Percentiles rank a stretch among this genome's conserved stretches.
These are phyloP conservation scores for Diphasiastrum complanatum DNA, from an alignment of 83 land plant species.

Conservation along the genomic window DNA sequence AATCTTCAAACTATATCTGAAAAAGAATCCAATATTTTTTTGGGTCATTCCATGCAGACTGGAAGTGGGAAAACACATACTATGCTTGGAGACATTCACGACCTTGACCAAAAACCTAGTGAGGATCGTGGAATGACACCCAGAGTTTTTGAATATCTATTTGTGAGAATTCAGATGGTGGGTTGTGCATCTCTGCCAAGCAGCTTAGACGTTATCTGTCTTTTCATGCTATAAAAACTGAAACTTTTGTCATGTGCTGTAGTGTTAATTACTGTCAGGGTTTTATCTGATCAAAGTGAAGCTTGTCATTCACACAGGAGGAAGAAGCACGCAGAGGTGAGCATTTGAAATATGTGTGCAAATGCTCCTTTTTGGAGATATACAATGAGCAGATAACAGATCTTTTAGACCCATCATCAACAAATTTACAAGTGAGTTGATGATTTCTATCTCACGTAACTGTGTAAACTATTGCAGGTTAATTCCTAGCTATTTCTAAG, in stretches of 20 bases:
- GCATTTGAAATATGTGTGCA: conserved; percentile 56
- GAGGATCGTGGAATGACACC: conserved; percentile 90
- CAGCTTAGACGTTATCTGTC: too few species aligned
- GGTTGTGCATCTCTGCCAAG: conserved; percentile 87
- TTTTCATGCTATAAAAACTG: too few species aligned
- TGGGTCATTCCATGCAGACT: conserved; percentile 42
- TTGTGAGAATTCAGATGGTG: conserved; percentile 67
- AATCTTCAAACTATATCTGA: neutral
- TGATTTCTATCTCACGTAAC: neutral
- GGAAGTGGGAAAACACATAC: conserved; percentile 97
- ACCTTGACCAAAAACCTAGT: conserved; percentile 55
- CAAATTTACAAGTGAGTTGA: conserved; percentile 65
- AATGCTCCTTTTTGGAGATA: conserved; percentile 89
- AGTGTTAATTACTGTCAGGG: too few species aligned
- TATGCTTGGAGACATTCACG: conserved; percentile 92
- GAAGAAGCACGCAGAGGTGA: conserved; percentile 61
- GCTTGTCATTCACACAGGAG: conserved; percentile 64
- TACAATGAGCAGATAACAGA: conserved; percentile 92
- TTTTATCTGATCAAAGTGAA: too few species aligned
- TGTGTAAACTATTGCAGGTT: neutral
- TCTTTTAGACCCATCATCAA: conserved; percentile 76
- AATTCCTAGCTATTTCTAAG: neutral
- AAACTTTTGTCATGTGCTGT: neutral
- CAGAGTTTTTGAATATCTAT: conserved; percentile 80
- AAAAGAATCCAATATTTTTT: neutral